phyloP scores from a whole-genome alignment of 768 basidiomycete species.

The Auricularia heimuer region DNA sequence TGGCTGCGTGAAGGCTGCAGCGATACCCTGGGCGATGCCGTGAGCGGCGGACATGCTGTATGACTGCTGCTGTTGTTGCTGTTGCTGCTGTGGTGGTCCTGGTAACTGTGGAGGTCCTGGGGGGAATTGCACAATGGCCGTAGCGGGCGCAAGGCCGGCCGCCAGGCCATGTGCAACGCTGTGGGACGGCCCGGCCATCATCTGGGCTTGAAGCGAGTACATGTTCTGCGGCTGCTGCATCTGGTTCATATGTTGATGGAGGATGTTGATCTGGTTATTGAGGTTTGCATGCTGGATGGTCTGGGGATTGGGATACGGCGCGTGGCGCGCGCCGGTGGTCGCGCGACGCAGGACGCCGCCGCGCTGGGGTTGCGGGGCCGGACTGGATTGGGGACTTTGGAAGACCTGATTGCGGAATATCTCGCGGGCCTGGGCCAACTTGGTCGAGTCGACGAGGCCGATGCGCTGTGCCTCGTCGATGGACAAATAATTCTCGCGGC shows the following conservation, averaged over 20 bases:
- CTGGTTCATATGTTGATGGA: background rate
- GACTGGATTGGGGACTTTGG: background rate
- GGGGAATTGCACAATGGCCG: background rate
- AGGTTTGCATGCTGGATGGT: background rate
- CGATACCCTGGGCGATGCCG: background rate
- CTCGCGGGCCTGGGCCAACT: background rate
- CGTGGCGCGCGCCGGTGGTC: background rate
- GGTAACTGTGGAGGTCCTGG: background rate
- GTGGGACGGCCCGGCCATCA: background rate
- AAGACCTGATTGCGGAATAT: background rate
- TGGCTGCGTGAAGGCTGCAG: background rate
- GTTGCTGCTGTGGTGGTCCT: background rate
- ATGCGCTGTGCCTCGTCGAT: background rate
- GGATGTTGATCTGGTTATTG: background rate
- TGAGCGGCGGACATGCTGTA: background rate
- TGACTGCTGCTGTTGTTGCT: background rate
- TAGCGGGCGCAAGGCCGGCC: background rate
- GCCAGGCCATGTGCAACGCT: background rate
- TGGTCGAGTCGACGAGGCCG: conserved; percentile 1
- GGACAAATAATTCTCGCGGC: background rate
- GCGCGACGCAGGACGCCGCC: background rate
- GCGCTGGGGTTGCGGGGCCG: background rate
- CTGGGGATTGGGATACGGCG: background rate
- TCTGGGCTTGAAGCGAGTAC: too few relatives aligned
- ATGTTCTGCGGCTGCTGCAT: background rate